Evolutionary conservation across 345 rosid species (phyloP).

Genomic region (Chamaenerion angustifolium): DNA sequence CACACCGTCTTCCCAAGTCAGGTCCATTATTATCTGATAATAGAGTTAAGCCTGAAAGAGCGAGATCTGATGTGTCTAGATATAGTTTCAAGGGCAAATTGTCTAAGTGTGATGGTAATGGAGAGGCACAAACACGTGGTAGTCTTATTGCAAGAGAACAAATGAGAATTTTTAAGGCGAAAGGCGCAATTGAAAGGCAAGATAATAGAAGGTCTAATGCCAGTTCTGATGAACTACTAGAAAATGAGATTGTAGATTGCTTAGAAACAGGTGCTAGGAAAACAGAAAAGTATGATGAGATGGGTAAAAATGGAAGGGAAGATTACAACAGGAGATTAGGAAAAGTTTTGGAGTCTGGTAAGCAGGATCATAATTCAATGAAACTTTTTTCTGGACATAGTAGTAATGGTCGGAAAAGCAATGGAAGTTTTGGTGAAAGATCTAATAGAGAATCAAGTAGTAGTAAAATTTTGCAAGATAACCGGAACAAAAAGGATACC

Average conservation of each 20-base stretch:
- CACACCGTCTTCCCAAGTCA: constrained; percentile 8
- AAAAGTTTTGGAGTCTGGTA: constrained; percentile 13
- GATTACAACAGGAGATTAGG: constrained; percentile 7
- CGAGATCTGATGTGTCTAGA: constrained; percentile 22
- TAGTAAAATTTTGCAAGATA: constrained; percentile 13
- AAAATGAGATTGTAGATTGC: constrained; percentile 29
- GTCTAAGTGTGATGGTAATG: constrained; percentile 11
- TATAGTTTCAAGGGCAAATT: constrained; percentile 15
- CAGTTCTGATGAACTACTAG: constrained; percentile 11
- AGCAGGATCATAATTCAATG: constrained; percentile 10
- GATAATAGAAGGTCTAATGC: constrained; percentile 3
- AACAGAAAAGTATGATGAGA: constrained; percentile 23
- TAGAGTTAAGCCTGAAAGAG: constrained; percentile 23
- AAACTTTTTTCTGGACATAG: constrained; percentile 9
- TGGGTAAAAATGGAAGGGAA: constrained; percentile 9
- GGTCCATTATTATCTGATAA: constrained; percentile 18
- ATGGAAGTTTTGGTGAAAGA: constrained; percentile 10
- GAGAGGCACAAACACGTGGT: constrained; percentile 17
- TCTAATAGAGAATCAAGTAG: constrained; percentile 16
- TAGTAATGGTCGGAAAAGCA: constrained; percentile 14
- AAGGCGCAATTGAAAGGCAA: constrained; percentile 10
- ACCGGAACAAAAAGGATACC: constrained; percentile 10
- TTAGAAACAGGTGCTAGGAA: constrained; percentile 15
- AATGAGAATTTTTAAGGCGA: constrained; percentile 8
- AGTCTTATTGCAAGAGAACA: constrained; percentile 18